A percentile compares a stretch with the other conserved stretches of the same genome.
These are phyloP conservation scores for Tilletia caries DNA, from an alignment of 1,284 basidiomycete species.

Conservation along the genomic window DNA sequence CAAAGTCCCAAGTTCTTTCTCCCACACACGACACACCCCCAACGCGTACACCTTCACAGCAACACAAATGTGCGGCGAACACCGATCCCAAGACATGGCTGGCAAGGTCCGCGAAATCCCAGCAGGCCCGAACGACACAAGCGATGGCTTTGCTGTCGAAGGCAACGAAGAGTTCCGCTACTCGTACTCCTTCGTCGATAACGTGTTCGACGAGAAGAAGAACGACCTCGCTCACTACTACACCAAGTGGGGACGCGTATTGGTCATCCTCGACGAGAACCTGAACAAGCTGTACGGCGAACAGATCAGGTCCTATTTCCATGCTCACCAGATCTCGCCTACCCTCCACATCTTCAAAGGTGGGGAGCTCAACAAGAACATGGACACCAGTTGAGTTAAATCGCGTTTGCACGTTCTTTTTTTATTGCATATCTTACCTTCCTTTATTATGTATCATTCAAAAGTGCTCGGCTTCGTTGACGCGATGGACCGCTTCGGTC, in stretches of 20 bases:
- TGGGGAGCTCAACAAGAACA: conserved; percentile 58
- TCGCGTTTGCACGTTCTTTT: no score
- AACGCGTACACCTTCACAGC: not conserved
- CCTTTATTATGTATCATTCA: no score
- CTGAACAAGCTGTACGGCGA: conserved; percentile 51
- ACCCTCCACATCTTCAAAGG: conserved; percentile 57
- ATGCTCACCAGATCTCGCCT: conserved; percentile 54
- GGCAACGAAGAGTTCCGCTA: conserved; percentile 44
- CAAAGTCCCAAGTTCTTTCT: no score
- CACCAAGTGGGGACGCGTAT: conserved; percentile 56
- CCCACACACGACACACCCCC: not conserved
- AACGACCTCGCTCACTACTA: conserved; percentile 56
- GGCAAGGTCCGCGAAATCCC: conserved; percentile 53
- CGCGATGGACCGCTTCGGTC: conserved; percentile 57
- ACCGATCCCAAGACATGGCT: conserved; percentile 55
- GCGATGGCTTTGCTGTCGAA: conserved; percentile 41
- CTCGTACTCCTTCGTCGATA: conserved; percentile 56
- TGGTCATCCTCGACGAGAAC: conserved; percentile 56
- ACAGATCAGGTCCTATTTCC: conserved; percentile 45
- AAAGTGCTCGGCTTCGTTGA: conserved; percentile 57
- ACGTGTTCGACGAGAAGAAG: conserved; percentile 56
- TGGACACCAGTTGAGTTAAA: no score
- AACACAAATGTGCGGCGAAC: not conserved
- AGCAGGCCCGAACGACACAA: conserved; percentile 34
- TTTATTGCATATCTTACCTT: no score